Conservation (phyloP, 345 rosid species). For the Sisymbrium irio region DNA sequence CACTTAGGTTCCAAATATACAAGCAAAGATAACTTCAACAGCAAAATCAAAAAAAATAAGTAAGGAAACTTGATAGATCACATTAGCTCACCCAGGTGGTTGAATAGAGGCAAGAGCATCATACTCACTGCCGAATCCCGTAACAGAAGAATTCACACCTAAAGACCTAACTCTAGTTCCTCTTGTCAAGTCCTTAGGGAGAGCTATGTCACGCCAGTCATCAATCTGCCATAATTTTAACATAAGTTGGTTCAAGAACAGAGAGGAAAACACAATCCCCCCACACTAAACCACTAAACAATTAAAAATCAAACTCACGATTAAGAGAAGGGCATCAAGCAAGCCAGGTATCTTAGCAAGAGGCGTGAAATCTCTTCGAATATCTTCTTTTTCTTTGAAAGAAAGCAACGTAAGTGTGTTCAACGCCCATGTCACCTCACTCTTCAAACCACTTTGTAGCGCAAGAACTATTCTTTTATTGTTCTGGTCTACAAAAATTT, state of each 20-base stretch:
- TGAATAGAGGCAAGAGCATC: slow-evolving; percentile 54
- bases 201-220: slow-evolving; percentile 88
- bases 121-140: slow-evolving; percentile 80
- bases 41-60: neutral
- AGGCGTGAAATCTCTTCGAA: slow-evolving; percentile 75
- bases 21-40: neutral
- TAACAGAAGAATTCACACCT: slow-evolving; percentile 60
- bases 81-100: slow-evolving; percentile 47
- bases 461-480: slow-evolving; percentile 89
- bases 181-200: slow-evolving; percentile 63
- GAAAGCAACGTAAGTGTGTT: slow-evolving; percentile 90
- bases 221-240: slow-evolving; percentile 61
- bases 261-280: neutral
- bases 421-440: slow-evolving; percentile 93
- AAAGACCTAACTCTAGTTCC: slow-evolving; percentile 61
- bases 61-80: neutral
- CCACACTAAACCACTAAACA: neutral
- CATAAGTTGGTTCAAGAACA: neutral
- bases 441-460: slow-evolving; percentile 92
- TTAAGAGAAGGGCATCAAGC: slow-evolving; percentile 92
- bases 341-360: slow-evolving; percentile 92
- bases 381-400: slow-evolving; percentile 88
- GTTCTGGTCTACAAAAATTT: slow-evolving; percentile 61
- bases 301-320: slow-evolving; percentile 48
- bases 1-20: neutral